These are phyloP conservation scores for Trichosporon faecale DNA, from an alignment of 1,284 basidiomycete genomes.

Conservation along the genomic window DNA sequence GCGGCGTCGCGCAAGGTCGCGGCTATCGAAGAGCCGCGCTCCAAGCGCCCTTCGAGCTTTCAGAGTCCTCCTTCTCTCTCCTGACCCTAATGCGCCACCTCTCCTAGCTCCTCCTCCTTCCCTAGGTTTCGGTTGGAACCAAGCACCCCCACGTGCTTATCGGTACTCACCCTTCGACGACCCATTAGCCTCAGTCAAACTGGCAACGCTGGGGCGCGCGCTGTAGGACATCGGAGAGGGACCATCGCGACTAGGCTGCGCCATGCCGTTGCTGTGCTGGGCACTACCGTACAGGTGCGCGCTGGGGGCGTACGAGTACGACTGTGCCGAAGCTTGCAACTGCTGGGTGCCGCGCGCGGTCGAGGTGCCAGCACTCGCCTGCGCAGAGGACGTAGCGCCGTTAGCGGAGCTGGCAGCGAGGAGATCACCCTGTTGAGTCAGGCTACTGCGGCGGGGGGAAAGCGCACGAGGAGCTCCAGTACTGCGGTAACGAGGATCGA, in stretches of 20 bases:
- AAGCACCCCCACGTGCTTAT: constrained; percentile 7
- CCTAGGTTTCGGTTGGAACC: not conserved
- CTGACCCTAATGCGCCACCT: not conserved
- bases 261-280: constrained; percentile 11
- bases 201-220: constrained; percentile 4
- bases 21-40: too few relatives aligned
- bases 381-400: constrained; percentile 1
- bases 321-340: constrained; percentile 8
- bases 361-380: constrained; percentile 9
- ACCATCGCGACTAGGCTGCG: constrained; percentile 11
- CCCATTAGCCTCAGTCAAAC: constrained; percentile 6
- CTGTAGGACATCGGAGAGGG: constrained; percentile 5
- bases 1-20: not conserved
- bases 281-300: constrained; percentile 8
- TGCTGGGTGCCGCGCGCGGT: constrained; percentile 10
- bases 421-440: constrained; percentile 10
- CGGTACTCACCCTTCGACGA: constrained; percentile 12
- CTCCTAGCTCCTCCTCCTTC: not conserved
- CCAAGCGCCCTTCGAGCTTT: not conserved
- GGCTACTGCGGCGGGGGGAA: constrained; percentile 12
- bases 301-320: constrained; percentile 7
- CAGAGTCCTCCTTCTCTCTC: not conserved
- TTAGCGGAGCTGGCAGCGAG: constrained; percentile 7
- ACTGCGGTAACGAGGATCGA: constrained; percentile 29
- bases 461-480: constrained; percentile 22